A percentile compares a stretch with the other conserved stretches of the same genome.
These are phyloP conservation scores for Xylariaceae sp. DNA, from an alignment of 2,329 filamentous ascomycete species.

Conservation along the genomic window DNA sequence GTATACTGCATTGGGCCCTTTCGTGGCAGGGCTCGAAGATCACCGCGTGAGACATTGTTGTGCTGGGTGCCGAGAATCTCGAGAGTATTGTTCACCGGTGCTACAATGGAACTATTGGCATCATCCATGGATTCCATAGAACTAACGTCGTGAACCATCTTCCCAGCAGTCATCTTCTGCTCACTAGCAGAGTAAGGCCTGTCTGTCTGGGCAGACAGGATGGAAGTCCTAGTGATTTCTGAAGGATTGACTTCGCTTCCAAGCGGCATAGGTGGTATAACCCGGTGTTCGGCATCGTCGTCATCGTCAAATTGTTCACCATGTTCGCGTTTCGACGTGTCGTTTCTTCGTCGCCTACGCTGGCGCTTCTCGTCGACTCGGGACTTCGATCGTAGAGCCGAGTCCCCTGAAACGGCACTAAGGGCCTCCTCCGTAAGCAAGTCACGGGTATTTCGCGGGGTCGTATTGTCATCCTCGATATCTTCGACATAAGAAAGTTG, in stretches of 20 bases:
- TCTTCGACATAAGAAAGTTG: constrained; percentile 44
- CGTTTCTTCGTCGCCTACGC: constrained; percentile 48
- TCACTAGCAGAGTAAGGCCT: constrained; percentile 63
- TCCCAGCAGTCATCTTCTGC: constrained; percentile 55
- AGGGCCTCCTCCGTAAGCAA: constrained; percentile 36
- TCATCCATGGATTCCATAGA: constrained; percentile 52
- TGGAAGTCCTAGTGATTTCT: constrained; percentile 81
- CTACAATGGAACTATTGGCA: constrained; percentile 57
- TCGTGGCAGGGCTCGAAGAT: constrained; percentile 50
- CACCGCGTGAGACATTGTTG: constrained; percentile 55
- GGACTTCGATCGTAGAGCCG: constrained; percentile 39
- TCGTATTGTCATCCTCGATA: constrained; percentile 39
- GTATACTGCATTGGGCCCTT: constrained; percentile 38
- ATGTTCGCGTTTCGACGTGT: constrained; percentile 44
- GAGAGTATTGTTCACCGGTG: constrained; percentile 43
- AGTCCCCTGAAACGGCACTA: constrained; percentile 38
- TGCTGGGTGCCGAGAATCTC: constrained; percentile 64
- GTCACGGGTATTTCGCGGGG: constrained; percentile 42
- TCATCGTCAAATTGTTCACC: constrained; percentile 45
- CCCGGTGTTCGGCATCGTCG: constrained; percentile 49
- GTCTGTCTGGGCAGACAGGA: constrained; percentile 75
- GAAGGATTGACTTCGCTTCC: constrained; percentile 82
- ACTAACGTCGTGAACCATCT: constrained; percentile 55
- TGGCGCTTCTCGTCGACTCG: constrained; percentile 45
- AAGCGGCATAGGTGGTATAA: constrained; percentile 75